phyloP scores from a whole-genome alignment of 2,329 filamentous ascomycete genomes.

The Aureobasidium sp. region DNA sequence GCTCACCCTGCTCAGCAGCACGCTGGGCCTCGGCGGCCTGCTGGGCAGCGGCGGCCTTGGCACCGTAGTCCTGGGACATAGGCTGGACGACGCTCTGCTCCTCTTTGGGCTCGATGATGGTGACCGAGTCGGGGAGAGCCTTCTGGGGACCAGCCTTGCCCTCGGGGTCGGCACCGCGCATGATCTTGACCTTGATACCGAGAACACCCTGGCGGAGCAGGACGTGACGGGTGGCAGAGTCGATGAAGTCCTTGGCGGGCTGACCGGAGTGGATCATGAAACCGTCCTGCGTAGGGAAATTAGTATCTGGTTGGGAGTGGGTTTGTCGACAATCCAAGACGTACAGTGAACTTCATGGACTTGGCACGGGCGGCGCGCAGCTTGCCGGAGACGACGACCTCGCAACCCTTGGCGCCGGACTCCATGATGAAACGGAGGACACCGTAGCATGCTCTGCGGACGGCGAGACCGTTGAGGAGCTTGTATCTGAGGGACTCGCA shows the following conservation, averaged over 20 bases:
- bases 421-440: constrained; percentile 99
- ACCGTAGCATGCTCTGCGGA: constrained; percentile 99
- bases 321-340: constrained; percentile 25
- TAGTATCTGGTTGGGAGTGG: background rate
- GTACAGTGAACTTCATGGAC: constrained; percentile 99
- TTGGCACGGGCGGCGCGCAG: constrained; percentile 98
- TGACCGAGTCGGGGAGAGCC: constrained; percentile 95
- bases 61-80: constrained; percentile 96
- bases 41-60: constrained; percentile 69
- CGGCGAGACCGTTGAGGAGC: constrained; percentile 98
- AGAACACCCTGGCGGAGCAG: constrained; percentile 99
- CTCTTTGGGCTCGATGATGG: constrained; percentile 99
- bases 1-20: constrained; percentile 52
- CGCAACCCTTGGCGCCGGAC: constrained; percentile 98
- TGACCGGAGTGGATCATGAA: constrained; percentile 99
- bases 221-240: constrained; percentile 96
- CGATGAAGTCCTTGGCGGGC: constrained; percentile 99
- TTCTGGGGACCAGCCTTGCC: constrained; percentile 98
- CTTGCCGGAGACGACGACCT: constrained; percentile 99
- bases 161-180: constrained; percentile 98
- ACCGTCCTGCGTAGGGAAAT: constrained; percentile 56
- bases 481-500: constrained; percentile 99
- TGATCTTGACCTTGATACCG: constrained; percentile 99
- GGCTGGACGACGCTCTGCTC: constrained; percentile 92
- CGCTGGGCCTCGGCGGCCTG: constrained; percentile 59